These are phyloP conservation scores for Histomonas meleagridis DNA, from an alignment of 208 protist genomes.

Conservation along the genomic window DNA sequence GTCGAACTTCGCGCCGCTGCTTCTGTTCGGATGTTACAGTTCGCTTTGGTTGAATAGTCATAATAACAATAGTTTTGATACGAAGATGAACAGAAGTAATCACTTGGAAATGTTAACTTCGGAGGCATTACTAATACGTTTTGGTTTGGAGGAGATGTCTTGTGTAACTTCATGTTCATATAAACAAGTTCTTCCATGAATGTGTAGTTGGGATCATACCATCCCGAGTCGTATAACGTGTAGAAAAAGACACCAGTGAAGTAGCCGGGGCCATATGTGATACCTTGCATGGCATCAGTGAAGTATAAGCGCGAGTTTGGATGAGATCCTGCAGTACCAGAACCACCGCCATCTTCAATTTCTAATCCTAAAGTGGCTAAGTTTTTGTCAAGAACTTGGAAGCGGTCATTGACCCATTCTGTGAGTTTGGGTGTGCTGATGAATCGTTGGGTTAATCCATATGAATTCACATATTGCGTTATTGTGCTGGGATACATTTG, in stretches of 20 bases:
- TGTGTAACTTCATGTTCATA: background rate
- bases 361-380: background rate
- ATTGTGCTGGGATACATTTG: too few relatives aligned
- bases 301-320: background rate
- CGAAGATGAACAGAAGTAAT: background rate
- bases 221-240: background rate
- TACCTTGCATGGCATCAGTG: background rate
- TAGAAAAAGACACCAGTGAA: background rate
- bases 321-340: background rate
- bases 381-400: background rate
- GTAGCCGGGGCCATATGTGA: background rate
- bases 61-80: background rate
- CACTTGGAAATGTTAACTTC: background rate
- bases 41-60: background rate
- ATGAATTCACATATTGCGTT: too few relatives aligned
- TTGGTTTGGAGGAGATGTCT: background rate
- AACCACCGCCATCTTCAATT: constrained; percentile 8
- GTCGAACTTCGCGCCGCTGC: background rate
- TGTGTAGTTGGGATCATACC: background rate
- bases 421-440: too few relatives aligned
- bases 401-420: too few relatives aligned
- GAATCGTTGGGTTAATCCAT: too few relatives aligned
- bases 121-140: background rate
- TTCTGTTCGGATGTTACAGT: background rate
- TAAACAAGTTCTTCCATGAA: background rate